A percentile compares a stretch with the other conserved stretches of the same genome.
Conservation (phyloP, 371 early-diverging fungal species). For the Funneliformis caledonium region DNA sequence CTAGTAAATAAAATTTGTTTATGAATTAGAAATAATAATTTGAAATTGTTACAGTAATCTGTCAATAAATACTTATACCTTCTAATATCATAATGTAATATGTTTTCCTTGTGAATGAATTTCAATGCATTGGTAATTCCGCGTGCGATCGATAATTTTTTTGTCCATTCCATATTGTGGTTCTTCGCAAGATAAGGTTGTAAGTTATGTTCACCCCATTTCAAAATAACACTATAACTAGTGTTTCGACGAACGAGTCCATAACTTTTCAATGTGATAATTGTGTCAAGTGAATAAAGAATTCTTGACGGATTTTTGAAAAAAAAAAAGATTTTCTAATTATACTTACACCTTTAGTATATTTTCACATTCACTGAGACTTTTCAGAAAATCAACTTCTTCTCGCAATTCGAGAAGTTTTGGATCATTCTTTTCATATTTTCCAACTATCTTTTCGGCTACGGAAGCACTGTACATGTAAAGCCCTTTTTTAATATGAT, state of each 20-base stretch:
- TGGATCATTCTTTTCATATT: too few species aligned
- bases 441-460: too few species aligned
- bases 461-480: too few species aligned
- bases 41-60: neutral
- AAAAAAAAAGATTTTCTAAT: neutral
- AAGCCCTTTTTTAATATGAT: too few species aligned
- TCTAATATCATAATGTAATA: conserved; percentile 33
- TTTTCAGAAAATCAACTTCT: too few species aligned
- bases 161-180: neutral
- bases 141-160: conserved; percentile 12
- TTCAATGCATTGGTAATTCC: conserved; percentile 29
- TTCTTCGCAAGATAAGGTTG: neutral
- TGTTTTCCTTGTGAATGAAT: conserved; percentile 19
- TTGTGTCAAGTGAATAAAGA: too few species aligned
- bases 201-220: conserved; percentile 10
- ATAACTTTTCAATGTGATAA: too few species aligned
- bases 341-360: neutral
- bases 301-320: too few species aligned
- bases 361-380: too few species aligned
- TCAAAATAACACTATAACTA: neutral
- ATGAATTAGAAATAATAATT: neutral
- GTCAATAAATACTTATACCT: neutral
- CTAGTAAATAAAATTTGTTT: neutral
- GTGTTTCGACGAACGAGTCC: neutral
- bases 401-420: too few species aligned